Percentiles rank a stretch among this genome's conserved stretches.
Conservation (phyloP, 2,329 filamentous ascomycete genomes). For the Cercospora sojina region DNA sequence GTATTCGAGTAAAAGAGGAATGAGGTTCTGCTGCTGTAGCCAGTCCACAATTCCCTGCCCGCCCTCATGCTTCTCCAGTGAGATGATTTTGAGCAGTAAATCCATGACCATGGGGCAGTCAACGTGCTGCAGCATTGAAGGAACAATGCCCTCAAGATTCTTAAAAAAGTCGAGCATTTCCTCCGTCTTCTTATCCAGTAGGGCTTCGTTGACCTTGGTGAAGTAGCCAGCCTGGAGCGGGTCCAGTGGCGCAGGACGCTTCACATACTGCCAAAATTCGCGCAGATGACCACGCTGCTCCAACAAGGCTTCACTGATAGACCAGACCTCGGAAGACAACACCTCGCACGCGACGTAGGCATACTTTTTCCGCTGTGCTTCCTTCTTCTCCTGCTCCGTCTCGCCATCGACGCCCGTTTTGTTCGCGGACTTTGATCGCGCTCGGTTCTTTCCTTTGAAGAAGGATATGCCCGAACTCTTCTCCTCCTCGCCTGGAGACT, state of each 20-base stretch:
- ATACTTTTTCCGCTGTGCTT: slow-evolving; percentile 90
- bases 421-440: slow-evolving; percentile 46
- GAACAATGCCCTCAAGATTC: slow-evolving; percentile 74
- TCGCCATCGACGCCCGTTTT: slow-evolving; percentile 43
- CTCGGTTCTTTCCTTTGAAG: slow-evolving; percentile 47
- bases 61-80: slow-evolving; percentile 85
- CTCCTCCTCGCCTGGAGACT: slow-evolving; percentile 52
- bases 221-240: slow-evolving; percentile 96
- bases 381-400: slow-evolving; percentile 66
- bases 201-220: slow-evolving; percentile 96
- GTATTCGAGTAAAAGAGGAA: slow-evolving; percentile 82
- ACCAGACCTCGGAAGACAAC: slow-evolving; percentile 93
- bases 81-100: slow-evolving; percentile 92
- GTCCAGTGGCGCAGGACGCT: slow-evolving; percentile 79
- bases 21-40: slow-evolving; percentile 84
- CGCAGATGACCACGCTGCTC: slow-evolving; percentile 75
- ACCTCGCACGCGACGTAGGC: slow-evolving; percentile 92
- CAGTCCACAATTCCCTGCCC: slow-evolving; percentile 95
- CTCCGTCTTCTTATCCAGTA: slow-evolving; percentile 96
- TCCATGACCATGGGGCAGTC: slow-evolving; percentile 99
- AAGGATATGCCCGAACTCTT: slow-evolving; percentile 46
- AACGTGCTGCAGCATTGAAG: slow-evolving; percentile 85
- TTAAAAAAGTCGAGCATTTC: slow-evolving; percentile 94
- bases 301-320: slow-evolving; percentile 88
- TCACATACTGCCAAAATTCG: slow-evolving; percentile 89